Conservation (phyloP, 768 basidiomycete genomes). For the Collybia sordida region DNA sequence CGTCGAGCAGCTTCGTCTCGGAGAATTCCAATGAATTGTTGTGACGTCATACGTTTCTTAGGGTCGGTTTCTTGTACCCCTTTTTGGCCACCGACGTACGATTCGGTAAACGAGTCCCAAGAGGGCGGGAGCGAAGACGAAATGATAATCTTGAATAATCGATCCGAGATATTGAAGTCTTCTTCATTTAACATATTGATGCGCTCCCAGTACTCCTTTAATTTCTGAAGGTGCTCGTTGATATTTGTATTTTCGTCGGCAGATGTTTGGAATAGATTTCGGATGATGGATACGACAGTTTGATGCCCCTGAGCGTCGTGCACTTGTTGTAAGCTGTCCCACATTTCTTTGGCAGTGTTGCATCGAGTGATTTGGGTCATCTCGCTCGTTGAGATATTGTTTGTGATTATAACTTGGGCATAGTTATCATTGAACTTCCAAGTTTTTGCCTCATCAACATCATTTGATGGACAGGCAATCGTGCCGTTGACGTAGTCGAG, state of each 20-base stretch:
- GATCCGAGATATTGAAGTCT: background rate
- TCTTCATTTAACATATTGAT: background rate
- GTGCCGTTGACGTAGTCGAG: too few species aligned
- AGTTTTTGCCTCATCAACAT: background rate
- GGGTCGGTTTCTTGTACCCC: background rate
- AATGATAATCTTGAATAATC: slow-evolving; percentile 1
- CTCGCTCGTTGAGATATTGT: background rate
- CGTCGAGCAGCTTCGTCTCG: background rate
- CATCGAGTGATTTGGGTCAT: background rate
- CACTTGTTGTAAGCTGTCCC: background rate
- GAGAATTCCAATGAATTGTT: background rate
- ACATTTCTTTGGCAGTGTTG: background rate
- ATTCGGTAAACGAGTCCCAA: background rate
- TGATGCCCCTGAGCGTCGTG: background rate
- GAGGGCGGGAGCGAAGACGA: background rate
- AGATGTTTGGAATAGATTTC: background rate
- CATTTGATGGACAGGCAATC: too few species aligned
- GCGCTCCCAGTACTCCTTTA: background rate
- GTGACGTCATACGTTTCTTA: background rate
- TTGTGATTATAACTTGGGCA: background rate
- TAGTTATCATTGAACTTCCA: background rate
- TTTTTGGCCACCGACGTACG: background rate
- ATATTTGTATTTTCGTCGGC: background rate
- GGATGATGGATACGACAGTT: background rate
- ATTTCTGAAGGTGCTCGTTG: background rate